Base-by-base conservation (phyloP, 2,329 filamentous ascomycete genomes). In the Paraphaeosphaeria sporulosa region DNA sequence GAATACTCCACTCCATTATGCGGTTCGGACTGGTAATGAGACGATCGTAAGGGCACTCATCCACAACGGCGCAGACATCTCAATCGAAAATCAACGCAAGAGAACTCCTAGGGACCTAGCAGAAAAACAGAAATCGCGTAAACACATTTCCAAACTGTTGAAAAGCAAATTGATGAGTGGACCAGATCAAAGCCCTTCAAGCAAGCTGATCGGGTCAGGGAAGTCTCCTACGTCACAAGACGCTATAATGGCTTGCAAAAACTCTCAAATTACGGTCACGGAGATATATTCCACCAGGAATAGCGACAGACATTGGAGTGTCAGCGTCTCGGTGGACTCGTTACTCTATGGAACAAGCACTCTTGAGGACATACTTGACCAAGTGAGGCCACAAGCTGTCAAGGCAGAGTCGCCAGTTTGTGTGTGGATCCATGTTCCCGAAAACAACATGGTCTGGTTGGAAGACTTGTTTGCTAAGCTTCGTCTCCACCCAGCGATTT, bases 401-500 rank as follows among this genome's bases (percentile, higher is more conserved):
- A 47, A 36, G 15, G 12, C 13, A 38, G 25, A 58, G 7, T 23
- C 19, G 3, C 58, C 55, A 0, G 38, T 60, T 4, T 60, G 57
- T 40, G 49, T 44, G n/a, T 63, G 61, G 61, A 51, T 63, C 12
- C 61, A 63, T 25, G 38, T 63, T 13, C 57, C 57, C 17, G 53
- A 63, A 19, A 63, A 63, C 36, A 63, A 63, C 49, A 50, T 63
- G 55, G 49, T 51, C 46, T 46, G 44, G 49, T 10, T 53, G 32
- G 36, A 63, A 42, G 60, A 62, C 27, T 43, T 62, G 6, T 59
- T 62, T 23, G 49, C 47, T n/a, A 62, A 57, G 49, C 43, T 62
- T 12, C 46, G 53, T 23, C 17, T 59, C 8, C 52, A 59, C 43
- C 40, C 48, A 27, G 36, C 55, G 4, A 59, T 59, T 40, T 59